phyloP scores from a whole-genome alignment of 2,329 filamentous ascomycete species.

The Lasiodiplodia gonubiensis region DNA sequence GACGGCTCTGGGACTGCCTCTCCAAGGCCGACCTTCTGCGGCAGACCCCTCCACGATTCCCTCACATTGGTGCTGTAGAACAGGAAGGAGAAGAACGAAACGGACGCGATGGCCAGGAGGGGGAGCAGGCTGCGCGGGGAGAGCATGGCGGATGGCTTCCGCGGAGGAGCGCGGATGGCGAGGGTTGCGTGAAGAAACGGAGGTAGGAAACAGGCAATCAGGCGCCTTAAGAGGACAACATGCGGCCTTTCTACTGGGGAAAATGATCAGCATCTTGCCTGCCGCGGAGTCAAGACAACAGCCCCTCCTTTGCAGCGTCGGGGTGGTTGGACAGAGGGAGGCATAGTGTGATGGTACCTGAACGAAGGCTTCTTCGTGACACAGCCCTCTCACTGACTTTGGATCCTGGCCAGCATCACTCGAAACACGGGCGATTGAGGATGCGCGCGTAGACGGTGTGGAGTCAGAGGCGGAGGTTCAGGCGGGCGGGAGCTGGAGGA shows the following conservation, averaged over 20 bases:
- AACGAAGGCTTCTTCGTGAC: background rate
- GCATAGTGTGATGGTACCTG: background rate
- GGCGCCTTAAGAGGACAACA: slow-evolving; percentile 6
- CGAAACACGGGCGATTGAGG: background rate
- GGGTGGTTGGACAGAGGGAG: background rate
- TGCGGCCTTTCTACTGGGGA: background rate
- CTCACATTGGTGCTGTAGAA: slow-evolving; percentile 43
- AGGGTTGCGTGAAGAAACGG: slow-evolving; percentile 1
- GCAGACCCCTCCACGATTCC: slow-evolving; percentile 46
- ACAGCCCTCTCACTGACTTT: background rate
- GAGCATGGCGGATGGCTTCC: slow-evolving; percentile 20
- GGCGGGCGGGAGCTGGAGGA: slow-evolving; percentile 5
- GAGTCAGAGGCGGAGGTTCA: slow-evolving; percentile 1
- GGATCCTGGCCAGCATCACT: background rate
- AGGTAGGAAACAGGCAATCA: background rate
- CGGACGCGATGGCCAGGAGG: slow-evolving; percentile 38
- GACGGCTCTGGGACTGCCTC: slow-evolving; percentile 39
- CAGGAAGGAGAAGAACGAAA: slow-evolving; percentile 42
- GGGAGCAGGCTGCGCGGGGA: slow-evolving; percentile 38
- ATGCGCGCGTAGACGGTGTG: slow-evolving; percentile 3
- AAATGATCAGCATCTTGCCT: slow-evolving; percentile 3
- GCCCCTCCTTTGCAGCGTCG: slow-evolving; percentile 2
- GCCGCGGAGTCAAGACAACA: slow-evolving; percentile 7
- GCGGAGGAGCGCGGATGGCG: slow-evolving; percentile 10
- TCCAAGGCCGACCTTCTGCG: slow-evolving; percentile 50